Conservation (phyloP, 2,329 filamentous ascomycete genomes). For the Cryphonectria radicalis region DNA sequence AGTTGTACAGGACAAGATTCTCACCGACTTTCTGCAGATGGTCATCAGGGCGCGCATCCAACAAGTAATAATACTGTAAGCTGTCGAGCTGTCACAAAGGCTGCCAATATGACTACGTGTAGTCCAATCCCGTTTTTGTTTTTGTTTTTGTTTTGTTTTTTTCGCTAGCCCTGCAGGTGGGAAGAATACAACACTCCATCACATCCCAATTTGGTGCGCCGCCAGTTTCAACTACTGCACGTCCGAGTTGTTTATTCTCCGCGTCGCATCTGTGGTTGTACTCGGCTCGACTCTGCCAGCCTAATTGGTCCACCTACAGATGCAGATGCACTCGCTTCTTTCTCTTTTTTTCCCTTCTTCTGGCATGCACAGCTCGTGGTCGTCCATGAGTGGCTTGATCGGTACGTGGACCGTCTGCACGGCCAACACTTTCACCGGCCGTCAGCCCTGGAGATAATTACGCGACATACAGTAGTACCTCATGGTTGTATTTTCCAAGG, state of each 20-base stretch:
- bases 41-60: neutral
- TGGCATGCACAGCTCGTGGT: constrained; percentile 3
- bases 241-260: neutral
- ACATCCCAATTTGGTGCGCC: neutral
- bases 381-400: neutral
- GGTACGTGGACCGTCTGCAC: neutral
- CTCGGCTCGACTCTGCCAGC: neutral
- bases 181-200: neutral
- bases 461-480: neutral
- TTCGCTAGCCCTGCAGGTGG: too few relatives aligned
- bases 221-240: constrained; percentile 6
- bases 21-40: neutral
- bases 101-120: neutral
- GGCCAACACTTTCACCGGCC: neutral
- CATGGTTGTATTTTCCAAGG: neutral
- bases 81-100: neutral
- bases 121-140: too few relatives aligned
- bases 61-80: too few relatives aligned
- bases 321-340: neutral
- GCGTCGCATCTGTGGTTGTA: neutral
- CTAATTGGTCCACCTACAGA: neutral
- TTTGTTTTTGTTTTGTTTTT: too few relatives aligned
- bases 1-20: neutral
- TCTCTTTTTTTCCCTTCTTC: too few relatives aligned
- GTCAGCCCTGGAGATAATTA: neutral